phyloP scores from a whole-genome alignment of 2,329 filamentous ascomycete genomes.

The Alternaria triticina region DNA sequence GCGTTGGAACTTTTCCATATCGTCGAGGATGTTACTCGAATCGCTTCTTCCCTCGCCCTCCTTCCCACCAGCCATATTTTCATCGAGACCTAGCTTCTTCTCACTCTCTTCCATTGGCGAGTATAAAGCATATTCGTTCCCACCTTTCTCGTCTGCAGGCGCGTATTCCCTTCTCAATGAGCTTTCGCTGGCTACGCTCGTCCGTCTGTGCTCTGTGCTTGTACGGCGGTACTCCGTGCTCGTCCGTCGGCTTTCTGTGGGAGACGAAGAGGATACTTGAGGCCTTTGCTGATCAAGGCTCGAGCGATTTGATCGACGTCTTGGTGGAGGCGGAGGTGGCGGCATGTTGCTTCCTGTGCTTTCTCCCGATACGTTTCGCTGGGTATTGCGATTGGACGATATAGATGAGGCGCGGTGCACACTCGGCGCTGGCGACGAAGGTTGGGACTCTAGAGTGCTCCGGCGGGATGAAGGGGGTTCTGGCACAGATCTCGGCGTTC shows the following conservation, averaged over 20 bases:
- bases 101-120: constrained; percentile 37
- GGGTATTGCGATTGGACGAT: constrained; percentile 32
- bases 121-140: constrained; percentile 33
- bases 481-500: constrained; percentile 28
- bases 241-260: constrained; percentile 35
- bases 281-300: constrained; percentile 43
- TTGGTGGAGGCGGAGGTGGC: constrained; percentile 43
- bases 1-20: constrained; percentile 49
- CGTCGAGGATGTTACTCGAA: constrained; percentile 42
- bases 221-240: constrained; percentile 35
- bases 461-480: constrained; percentile 31
- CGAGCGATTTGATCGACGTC: constrained; percentile 40
- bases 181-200: constrained; percentile 42
- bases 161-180: constrained; percentile 37
- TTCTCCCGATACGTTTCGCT: constrained; percentile 36
- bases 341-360: constrained; percentile 28
- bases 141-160: constrained; percentile 19
- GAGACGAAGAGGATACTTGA: constrained; percentile 15
- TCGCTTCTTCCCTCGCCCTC: constrained; percentile 15
- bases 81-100: constrained; percentile 16
- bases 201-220: constrained; percentile 41
- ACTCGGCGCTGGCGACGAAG: constrained; percentile 24
- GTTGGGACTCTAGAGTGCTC: constrained; percentile 33
- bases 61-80: not conserved
- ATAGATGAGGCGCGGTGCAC: constrained; percentile 36